These are phyloP conservation scores for Besnoitia besnoiti DNA, from an alignment of 169 alveolate genomes.

Conservation along the genomic window DNA sequence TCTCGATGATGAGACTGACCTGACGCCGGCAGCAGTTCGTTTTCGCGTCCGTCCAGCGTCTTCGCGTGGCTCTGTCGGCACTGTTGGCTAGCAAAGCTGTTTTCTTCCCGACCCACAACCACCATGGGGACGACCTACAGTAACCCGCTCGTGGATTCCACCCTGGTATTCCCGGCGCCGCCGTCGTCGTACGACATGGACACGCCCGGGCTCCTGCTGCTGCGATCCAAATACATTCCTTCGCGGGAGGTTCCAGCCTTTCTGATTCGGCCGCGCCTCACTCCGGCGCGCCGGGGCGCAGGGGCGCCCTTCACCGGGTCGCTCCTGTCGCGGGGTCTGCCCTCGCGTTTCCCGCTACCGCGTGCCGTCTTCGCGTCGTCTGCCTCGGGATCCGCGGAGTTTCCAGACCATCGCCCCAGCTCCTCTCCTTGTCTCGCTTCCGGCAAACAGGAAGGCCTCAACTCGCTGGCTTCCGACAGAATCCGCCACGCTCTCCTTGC, in stretches of 20 bases:
- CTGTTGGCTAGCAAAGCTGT: too few species aligned
- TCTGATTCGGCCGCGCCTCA: constrained; percentile 35
- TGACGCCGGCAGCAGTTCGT: too few species aligned
- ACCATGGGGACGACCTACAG: constrained; percentile 54
- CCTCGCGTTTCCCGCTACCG: constrained; percentile 10
- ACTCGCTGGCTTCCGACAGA: too few species aligned
- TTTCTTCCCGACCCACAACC: neutral
- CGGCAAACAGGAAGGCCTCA: too few species aligned
- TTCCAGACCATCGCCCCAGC: neutral
- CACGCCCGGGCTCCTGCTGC: constrained; percentile 44
- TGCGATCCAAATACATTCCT: constrained; percentile 35
- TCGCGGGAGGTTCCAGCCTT: constrained; percentile 29
- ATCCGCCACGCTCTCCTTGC: neutral
- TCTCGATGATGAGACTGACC: too few species aligned
- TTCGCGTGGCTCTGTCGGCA: too few species aligned
- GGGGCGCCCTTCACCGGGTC: neutral
- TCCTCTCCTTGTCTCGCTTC: neutral
- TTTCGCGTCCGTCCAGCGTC: too few species aligned
- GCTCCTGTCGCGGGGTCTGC: neutral
- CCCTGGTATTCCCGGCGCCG: constrained; percentile 52
- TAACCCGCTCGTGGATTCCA: constrained; percentile 46
- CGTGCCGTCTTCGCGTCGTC: constrained; percentile 2
- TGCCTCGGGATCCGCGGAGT: neutral
- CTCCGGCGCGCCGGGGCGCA: neutral
- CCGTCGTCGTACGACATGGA: constrained; percentile 42